Evolutionary conservation across 176 grass and related monocot genomes (phyloP).

Genomic region (Olyra latifolia): DNA sequence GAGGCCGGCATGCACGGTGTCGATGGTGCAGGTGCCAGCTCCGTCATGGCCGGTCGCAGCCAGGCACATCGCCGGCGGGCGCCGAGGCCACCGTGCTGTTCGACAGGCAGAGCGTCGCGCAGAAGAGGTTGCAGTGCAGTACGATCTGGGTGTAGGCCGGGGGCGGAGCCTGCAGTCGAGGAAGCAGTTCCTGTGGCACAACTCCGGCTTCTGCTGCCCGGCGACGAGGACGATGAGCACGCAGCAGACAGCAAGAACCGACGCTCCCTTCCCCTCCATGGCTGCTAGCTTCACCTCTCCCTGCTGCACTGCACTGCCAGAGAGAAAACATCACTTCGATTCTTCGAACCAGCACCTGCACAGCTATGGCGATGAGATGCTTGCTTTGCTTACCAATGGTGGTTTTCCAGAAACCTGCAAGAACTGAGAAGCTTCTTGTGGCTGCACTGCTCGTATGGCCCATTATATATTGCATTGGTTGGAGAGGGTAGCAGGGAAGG

Average conservation of each 20-base stretch:
- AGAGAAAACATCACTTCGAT: neutral
- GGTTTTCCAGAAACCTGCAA: neutral
- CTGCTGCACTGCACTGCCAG: neutral
- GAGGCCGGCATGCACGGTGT: too few relatives aligned
- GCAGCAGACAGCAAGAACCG: neutral
- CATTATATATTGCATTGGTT: neutral
- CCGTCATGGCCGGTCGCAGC: neutral
- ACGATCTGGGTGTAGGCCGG: too few relatives aligned
- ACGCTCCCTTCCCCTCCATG: neutral
- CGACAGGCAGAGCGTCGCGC: neutral
- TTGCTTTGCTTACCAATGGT: neutral
- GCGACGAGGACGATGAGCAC: neutral
- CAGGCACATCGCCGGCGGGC: constrained; percentile 3
- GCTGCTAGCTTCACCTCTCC: too few relatives aligned
- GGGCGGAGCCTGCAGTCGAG: neutral
- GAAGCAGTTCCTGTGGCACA: neutral
- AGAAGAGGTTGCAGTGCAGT: neutral
- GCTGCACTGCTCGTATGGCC: neutral
- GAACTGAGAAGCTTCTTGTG: neutral
- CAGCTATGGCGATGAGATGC: neutral
- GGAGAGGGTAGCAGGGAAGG: neutral
- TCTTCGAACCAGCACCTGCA: too few relatives aligned
- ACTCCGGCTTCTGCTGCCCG: neutral
- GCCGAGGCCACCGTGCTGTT: neutral
- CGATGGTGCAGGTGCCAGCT: neutral